Conservation (phyloP, 257 asterid genomes). For the Gentiana macrophylla region DNA sequence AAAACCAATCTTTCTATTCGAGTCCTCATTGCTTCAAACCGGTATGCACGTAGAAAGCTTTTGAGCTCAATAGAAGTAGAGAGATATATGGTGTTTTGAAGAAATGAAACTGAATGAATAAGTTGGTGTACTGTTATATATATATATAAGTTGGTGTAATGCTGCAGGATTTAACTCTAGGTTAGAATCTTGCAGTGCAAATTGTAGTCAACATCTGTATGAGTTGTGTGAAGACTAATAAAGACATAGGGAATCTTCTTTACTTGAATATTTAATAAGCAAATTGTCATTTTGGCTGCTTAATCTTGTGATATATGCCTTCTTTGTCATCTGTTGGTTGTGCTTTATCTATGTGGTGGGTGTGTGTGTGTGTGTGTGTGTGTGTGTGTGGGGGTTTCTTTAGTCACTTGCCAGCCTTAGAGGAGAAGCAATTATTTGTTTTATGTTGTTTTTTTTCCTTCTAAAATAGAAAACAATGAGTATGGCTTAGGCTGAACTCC, state of each 20-base stretch:
- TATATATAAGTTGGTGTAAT: background rate
- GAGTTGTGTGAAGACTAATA: too few species aligned
- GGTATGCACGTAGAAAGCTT: background rate
- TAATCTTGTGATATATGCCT: slow-evolving; percentile 19
- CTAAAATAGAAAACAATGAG: slow-evolving; percentile 7
- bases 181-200: slow-evolving; percentile 30
- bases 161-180: slow-evolving; percentile 34
- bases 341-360: too few species aligned
- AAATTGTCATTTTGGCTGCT: background rate
- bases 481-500: slow-evolving; percentile 21
- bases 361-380: too few species aligned
- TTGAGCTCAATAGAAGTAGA: background rate
- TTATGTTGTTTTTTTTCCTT: background rate
- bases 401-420: slow-evolving; percentile 33
- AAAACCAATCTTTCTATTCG: slow-evolving; percentile 48
- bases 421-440: slow-evolving; percentile 33
- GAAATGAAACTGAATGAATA: slow-evolving; percentile 19
- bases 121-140: slow-evolving; percentile 12
- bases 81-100: slow-evolving; percentile 18
- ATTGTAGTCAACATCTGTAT: too few species aligned
- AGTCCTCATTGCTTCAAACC: slow-evolving; percentile 35
- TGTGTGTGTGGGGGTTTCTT: slow-evolving; percentile 16
- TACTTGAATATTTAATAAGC: too few species aligned
- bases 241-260: too few species aligned
- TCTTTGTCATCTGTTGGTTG: background rate